Base-by-base conservation (phyloP, 345 rosid species). In the Eucalyptus pumila region DNA sequence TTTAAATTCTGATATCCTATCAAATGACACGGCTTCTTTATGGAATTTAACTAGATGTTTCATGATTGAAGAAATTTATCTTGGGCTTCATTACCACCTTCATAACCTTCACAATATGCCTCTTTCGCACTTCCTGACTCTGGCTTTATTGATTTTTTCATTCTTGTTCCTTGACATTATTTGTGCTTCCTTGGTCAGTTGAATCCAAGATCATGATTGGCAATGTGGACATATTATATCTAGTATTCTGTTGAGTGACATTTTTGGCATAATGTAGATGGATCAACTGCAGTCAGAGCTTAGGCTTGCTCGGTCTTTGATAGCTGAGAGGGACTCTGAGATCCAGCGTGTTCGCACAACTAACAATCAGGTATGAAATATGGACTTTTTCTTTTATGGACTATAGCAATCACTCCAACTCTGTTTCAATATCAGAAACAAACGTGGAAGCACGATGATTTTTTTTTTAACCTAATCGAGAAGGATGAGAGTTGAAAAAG, bases 261-360 rank as follows among this genome's bases (percentile, higher is more conserved):
- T 83, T 76, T 65, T 87, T 19, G 88, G 90, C 85, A 58, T 42
- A 54, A 86, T 89, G 69, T 92, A 97, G 99, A 95, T 95, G 95
- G 94, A 97, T 92, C 99, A 97, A 86, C 93, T 96, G 91, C 99
- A 96, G 90, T 94, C 98, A 65, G 99, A 97, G 92, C 94, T 97
- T 86, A 92, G 97, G 87, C 97, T 97, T 87, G 99, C 99, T 88
- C 96, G 98, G 65, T 96, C 99, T 69, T 90, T 96, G 89, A 95
- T 96, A 90, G 99, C 96, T 13, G 99, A 97, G 93, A 95, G 96
- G 91, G 99, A 97, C 89, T 91, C 96, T 81, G 99, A 96, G 89
- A 92, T 95, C 87, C 98, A 96, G 92, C 93, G 93, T 42, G 94
- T 97, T 88, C 96, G 94, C 87, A 93, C 90, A 80, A 95, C 97